Evolutionary conservation across 192 early-diverging fungal species (phyloP), one percentile per base, ranked within the genome.

Genomic region (Coemansia sp.): DNA sequence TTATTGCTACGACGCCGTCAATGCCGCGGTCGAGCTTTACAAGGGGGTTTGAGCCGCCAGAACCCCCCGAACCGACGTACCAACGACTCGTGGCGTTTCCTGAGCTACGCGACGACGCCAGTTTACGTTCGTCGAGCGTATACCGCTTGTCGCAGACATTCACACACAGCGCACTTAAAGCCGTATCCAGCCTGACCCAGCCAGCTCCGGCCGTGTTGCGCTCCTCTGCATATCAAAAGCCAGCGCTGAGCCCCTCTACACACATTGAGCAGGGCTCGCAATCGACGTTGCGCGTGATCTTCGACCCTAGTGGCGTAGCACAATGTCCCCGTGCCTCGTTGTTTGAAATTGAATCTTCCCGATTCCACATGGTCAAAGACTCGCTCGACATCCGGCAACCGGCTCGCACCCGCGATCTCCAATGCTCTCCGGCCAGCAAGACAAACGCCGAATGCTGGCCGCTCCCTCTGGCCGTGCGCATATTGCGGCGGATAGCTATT

Each of bases 381-480:
- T 77, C 75, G 38, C 69, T 77, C 31, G 75, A 77, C 6, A 68
- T 77, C 19, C 56, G 60, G 48, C 65, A 71, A 36, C 65, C 75
- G 8, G 62, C 69, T 15, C 52, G 15, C 5, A 11, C 14, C 53
- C 17, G 28, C 15, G 22, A 14, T 31, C 26, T 6, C 26, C 22
- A 28, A 28, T 22, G 11, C 11, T 17, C 19, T 15, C 38, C 48
- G 31, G 50, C 25, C 14, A 36, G 49, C 17, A 5, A 31, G n/a
- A 28, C 21, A 60, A 19, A 40, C 37, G 19, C 2, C 21, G 37
- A 48, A 11, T 37, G 62, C 10, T 67, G 72, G 72, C 38, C 60
- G 17, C 19, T 75, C 17, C 72, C 72, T 23, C 5, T 58, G 17
- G 62, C 65, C 10, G 19, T 75, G 10, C 49, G 68, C 12, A n/a